Conservation (phyloP, 2,329 filamentous ascomycete species). For the Stemphylium lycopersici region DNA sequence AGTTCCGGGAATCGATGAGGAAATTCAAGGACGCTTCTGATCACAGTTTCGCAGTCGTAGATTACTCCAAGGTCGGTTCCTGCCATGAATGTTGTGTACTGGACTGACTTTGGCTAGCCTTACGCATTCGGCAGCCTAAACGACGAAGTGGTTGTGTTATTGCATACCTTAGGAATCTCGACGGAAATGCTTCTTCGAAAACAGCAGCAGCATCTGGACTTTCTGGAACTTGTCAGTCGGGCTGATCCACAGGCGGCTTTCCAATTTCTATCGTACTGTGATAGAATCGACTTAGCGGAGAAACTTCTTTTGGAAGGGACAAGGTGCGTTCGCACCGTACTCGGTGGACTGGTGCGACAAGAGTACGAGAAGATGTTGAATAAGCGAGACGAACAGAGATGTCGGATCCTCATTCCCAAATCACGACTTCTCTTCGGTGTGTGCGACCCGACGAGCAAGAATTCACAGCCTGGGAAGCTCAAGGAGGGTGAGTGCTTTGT, state of each 20-base stretch:
- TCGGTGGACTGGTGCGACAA: conserved; percentile 38
- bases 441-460: conserved; percentile 42
- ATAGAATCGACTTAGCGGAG: conserved; percentile 47
- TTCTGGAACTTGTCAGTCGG: conserved; percentile 36
- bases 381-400: conserved; percentile 45
- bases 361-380: conserved; percentile 48
- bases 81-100: not conserved
- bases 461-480: conserved; percentile 30
- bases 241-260: conserved; percentile 40
- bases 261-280: conserved; percentile 46
- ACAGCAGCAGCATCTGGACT: conserved; percentile 46
- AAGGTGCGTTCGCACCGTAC: conserved; percentile 36
- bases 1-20: conserved; percentile 51
- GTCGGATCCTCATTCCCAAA: conserved; percentile 47
- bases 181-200: conserved; percentile 42
- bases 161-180: conserved; percentile 48
- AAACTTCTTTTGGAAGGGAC: conserved; percentile 47
- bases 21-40: conserved; percentile 51
- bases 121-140: conserved; percentile 52
- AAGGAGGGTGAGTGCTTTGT: conserved; percentile 51
- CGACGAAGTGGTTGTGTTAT: conserved; percentile 51
- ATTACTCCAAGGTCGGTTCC: conserved; percentile 48
- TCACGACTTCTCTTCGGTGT: conserved; percentile 51
- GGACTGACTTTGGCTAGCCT: conserved; percentile 35
- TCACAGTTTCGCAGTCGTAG: conserved; percentile 49